Evolutionary conservation across 495 filamentous ascomycete genomes (phyloP).

Genomic region (Podospora australis): DNA sequence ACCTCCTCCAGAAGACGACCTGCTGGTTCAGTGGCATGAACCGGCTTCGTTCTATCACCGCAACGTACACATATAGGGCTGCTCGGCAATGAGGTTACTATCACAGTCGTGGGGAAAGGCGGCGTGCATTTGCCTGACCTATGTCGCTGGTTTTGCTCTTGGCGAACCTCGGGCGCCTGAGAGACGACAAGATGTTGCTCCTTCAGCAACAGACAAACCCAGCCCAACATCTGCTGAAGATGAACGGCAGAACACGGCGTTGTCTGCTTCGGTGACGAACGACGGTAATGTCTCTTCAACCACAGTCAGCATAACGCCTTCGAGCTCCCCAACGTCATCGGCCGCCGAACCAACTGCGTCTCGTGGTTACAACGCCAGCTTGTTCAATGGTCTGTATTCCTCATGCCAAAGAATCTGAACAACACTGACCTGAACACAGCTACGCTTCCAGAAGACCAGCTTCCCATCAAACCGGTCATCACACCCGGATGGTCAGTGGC

Average conservation of each 20-base stretch:
- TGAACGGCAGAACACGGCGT: neutral
- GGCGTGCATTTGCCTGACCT: too few species aligned
- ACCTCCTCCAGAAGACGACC: too few species aligned
- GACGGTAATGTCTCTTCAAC: neutral
- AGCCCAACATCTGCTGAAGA: neutral
- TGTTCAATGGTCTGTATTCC: conserved; percentile 6
- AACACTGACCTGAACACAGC: conserved; percentile 18
- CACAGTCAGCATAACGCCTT: neutral
- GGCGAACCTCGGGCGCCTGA: conserved; percentile 7
- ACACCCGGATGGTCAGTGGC: conserved; percentile 76
- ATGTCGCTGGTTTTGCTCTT: too few species aligned
- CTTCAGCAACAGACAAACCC: neutral
- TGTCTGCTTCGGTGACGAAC: neutral
- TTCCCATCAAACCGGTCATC: conserved; percentile 68
- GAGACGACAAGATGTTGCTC: conserved; percentile 21
- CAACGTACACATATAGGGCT: too few species aligned
- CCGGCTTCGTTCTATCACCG: too few species aligned
- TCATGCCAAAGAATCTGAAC: too few species aligned
- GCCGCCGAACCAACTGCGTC: neutral
- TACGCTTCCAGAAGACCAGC: conserved; percentile 35
- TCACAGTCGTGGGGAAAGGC: too few species aligned
- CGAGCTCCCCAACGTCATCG: neutral
- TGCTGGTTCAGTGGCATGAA: too few species aligned
- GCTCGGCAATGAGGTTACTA: too few species aligned
- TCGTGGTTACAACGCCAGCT: neutral